Evolutionary conservation across 495 filamentous ascomycete genomes (phyloP).

Genomic region (Chaetomium tenue): DNA sequence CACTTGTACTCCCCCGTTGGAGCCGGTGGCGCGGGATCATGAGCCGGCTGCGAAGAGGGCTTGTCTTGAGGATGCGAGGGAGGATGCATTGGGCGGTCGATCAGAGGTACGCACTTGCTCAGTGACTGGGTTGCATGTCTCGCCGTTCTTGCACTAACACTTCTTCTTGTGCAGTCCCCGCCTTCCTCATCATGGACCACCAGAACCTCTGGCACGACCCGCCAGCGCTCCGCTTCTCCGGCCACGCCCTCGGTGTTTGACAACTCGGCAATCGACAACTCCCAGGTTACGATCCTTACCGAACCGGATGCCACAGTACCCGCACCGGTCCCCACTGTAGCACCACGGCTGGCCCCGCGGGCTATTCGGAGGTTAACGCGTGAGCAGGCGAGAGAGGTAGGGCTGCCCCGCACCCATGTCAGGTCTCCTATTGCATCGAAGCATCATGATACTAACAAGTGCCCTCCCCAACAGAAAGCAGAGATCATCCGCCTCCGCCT

Average conservation of each 20-base stretch:
- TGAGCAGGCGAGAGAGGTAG: conserved; percentile 45
- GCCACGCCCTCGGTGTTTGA: conserved; percentile 42
- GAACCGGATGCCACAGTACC: conserved; percentile 38
- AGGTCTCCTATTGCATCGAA: background rate
- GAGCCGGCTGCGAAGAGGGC: conserved; percentile 22
- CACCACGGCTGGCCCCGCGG: conserved; percentile 9
- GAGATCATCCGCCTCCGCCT: conserved; percentile 52
- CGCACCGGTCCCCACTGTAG: background rate
- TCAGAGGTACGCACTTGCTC: conserved; percentile 1
- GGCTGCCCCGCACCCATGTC: background rate
- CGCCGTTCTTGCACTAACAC: background rate
- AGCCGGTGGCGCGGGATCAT: background rate
- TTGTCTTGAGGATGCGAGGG: conserved; percentile 7
- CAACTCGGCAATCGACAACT: conserved; percentile 37
- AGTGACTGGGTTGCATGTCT: background rate
- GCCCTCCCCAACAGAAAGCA: conserved; percentile 41
- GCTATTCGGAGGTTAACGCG: conserved; percentile 34
- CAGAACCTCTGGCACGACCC: background rate
- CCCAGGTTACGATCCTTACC: conserved; percentile 41
- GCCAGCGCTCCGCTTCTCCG: conserved; percentile 28
- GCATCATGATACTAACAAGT: background rate
- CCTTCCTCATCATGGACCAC: conserved; percentile 4
- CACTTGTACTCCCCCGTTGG: background rate
- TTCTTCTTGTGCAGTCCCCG: background rate
- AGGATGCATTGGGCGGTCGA: background rate